Conservation (phyloP, 345 rosid genomes). For the Lepidium africanum region DNA sequence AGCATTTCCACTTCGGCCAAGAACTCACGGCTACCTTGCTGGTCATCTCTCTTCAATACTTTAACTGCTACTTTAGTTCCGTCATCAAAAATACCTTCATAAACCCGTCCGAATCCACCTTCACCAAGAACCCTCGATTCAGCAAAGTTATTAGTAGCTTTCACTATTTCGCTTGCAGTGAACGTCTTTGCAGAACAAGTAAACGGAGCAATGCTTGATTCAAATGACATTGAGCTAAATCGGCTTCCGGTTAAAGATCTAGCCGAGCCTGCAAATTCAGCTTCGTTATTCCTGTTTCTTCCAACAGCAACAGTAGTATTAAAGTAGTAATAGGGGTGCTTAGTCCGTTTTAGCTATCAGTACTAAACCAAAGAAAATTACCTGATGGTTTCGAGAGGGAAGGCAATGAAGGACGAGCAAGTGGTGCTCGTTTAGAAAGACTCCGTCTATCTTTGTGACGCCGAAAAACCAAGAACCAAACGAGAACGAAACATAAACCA, state of each 20-base stretch:
- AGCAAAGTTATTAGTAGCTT: slow-evolving; percentile 70
- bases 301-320: background rate
- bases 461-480: slow-evolving; percentile 55
- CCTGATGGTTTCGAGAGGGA: slow-evolving; percentile 74
- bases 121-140: slow-evolving; percentile 73
- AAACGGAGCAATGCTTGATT: slow-evolving; percentile 72
- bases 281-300: background rate
- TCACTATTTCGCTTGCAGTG: slow-evolving; percentile 62
- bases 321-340: background rate
- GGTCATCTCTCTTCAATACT: slow-evolving; percentile 89
- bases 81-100: slow-evolving; percentile 75
- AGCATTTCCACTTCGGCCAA: slow-evolving; percentile 98
- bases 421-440: slow-evolving; percentile 29
- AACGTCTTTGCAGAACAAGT: slow-evolving; percentile 87
- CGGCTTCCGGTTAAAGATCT: slow-evolving; percentile 61
- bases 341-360: background rate
- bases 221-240: slow-evolving; percentile 73
- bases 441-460: slow-evolving; percentile 23
- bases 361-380: slow-evolving; percentile 7
- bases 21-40: slow-evolving; percentile 87
- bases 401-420: slow-evolving; percentile 39
- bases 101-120: slow-evolving; percentile 94
- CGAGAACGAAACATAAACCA: slow-evolving; percentile 45
- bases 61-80: slow-evolving; percentile 86
- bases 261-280: slow-evolving; percentile 43